Conservation (phyloP, 2,329 filamentous ascomycete species). For the Penicillium sp. region DNA sequence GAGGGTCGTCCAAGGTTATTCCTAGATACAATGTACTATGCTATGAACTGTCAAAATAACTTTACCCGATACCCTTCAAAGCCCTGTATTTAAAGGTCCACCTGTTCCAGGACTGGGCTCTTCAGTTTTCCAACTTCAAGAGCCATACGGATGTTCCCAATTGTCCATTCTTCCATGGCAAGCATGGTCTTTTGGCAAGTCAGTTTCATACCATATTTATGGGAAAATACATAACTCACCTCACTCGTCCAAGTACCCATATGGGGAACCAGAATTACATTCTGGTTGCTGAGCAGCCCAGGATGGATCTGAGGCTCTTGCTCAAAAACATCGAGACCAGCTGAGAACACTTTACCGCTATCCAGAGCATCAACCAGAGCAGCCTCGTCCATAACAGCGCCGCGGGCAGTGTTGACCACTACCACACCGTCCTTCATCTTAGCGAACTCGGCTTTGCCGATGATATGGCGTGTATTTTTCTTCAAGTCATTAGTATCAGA, state of each 20-base stretch:
- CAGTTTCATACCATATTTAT: background rate
- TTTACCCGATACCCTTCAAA: too few relatives aligned
- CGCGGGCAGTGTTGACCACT: constrained; percentile 78
- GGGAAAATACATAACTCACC: constrained; percentile 27
- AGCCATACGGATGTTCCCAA: constrained; percentile 66
- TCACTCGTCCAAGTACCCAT: constrained; percentile 82
- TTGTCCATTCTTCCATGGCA: constrained; percentile 70
- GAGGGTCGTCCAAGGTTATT: too few relatives aligned
- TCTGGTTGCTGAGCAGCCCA: constrained; percentile 66
- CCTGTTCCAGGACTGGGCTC: constrained; percentile 72
- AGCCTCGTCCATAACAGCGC: constrained; percentile 77
- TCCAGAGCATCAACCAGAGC: constrained; percentile 73
- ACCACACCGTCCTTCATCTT: constrained; percentile 77
- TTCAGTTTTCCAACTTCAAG: constrained; percentile 61
- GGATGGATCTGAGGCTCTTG: constrained; percentile 75
- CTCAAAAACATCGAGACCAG: constrained; percentile 79
- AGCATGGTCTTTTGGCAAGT: constrained; percentile 47
- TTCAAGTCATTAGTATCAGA: constrained; percentile 23
- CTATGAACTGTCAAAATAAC: too few relatives aligned
- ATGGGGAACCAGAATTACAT: constrained; percentile 74
- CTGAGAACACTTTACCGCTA: constrained; percentile 66
- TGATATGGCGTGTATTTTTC: constrained; percentile 70
- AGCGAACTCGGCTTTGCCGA: constrained; percentile 66
- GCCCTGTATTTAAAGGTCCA: constrained; percentile 33
- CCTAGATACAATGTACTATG: background rate